A percentile compares a stretch with the other conserved stretches of the same genome.
phyloP scores from a whole-genome alignment of 2,329 filamentous ascomycete genomes.

The Dendryphion nanum region DNA sequence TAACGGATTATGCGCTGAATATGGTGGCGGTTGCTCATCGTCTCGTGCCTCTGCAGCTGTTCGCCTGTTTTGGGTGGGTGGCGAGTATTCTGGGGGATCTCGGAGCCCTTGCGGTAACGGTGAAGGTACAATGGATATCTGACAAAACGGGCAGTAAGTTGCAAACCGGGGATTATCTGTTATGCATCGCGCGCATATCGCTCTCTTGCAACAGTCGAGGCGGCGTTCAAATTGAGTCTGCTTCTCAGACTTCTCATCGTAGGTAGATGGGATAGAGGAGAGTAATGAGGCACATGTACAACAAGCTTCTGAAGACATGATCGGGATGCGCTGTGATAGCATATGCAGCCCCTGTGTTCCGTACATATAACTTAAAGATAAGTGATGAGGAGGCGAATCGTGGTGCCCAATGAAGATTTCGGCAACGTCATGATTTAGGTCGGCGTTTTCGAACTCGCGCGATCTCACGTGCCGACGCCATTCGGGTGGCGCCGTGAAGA shows the following conservation, averaged over 20 bases:
- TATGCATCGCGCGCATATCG: slow-evolving; percentile 71
- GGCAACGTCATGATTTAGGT: slow-evolving; percentile 7
- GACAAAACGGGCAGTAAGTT: slow-evolving; percentile 71
- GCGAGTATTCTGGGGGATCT: slow-evolving; percentile 66
- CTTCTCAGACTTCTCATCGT: slow-evolving; percentile 60
- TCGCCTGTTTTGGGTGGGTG: slow-evolving; percentile 31
- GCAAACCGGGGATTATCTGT: slow-evolving; percentile 68
- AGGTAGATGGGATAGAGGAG: slow-evolving; percentile 52
- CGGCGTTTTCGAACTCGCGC: neutral
- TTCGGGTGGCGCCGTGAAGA: too few species aligned
- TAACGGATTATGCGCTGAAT: slow-evolving; percentile 35
- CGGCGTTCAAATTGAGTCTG: slow-evolving; percentile 58
- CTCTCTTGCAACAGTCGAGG: slow-evolving; percentile 67
- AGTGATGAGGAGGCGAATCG: neutral
- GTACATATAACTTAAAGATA: neutral
- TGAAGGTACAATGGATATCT: slow-evolving; percentile 63
- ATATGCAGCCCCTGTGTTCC: too few species aligned
- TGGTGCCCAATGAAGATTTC: neutral
- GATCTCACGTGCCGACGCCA: slow-evolving; percentile 3
- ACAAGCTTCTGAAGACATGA: slow-evolving; percentile 49
- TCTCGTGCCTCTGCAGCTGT: slow-evolving; percentile 10
- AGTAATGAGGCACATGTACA: slow-evolving; percentile 69
- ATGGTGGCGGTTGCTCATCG: slow-evolving; percentile 46
- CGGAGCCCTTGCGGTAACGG: slow-evolving; percentile 63
- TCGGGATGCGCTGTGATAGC: too few species aligned